phyloP scores from a whole-genome alignment of 768 basidiomycete species.

The Lactarius tabidus region DNA sequence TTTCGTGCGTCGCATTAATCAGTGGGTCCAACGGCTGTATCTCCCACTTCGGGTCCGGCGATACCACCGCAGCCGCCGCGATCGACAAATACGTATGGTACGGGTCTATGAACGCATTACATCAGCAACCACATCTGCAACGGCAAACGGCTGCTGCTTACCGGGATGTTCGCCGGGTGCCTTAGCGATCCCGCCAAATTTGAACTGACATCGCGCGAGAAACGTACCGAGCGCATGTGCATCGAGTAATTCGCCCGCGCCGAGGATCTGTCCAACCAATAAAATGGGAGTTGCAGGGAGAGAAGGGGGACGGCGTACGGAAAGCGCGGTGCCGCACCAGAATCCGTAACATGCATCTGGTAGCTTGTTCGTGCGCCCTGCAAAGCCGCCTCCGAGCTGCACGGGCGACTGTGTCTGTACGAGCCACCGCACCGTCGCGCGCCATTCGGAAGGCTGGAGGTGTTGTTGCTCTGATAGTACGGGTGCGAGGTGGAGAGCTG shows the following conservation, averaged over 20 bases:
- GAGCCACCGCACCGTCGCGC: constrained; percentile 71
- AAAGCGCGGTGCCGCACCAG: constrained; percentile 83
- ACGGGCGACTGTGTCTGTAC: constrained; percentile 58
- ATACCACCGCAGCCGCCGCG: constrained; percentile 64
- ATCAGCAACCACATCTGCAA: too few species aligned
- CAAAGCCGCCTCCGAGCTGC: constrained; percentile 62
- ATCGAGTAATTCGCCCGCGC: constrained; percentile 54
- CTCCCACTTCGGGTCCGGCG: constrained; percentile 41
- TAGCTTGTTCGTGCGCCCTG: constrained; percentile 83
- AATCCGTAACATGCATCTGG: constrained; percentile 96
- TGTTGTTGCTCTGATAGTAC: too few species aligned
- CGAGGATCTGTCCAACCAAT: constrained; percentile 56
- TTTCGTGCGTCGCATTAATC: constrained; percentile 65
- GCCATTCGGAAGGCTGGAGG: constrained; percentile 39
- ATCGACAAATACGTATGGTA: constrained; percentile 93
- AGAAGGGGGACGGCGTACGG: constrained; percentile 41
- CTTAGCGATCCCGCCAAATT: constrained; percentile 86
- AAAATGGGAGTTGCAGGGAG: constrained; percentile 30
- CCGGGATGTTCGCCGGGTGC: constrained; percentile 77
- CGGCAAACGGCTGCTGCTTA: too few species aligned
- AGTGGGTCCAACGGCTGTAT: constrained; percentile 61
- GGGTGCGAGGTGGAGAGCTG: constrained; percentile 62
- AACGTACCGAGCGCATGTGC: constrained; percentile 54
- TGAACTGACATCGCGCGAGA: constrained; percentile 75
- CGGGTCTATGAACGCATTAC: constrained; percentile 55